Evolutionary conservation across 257 asterid species (phyloP), one percentile per base, ranked within the genome.

Genomic region (Catharanthus roseus): DNA sequence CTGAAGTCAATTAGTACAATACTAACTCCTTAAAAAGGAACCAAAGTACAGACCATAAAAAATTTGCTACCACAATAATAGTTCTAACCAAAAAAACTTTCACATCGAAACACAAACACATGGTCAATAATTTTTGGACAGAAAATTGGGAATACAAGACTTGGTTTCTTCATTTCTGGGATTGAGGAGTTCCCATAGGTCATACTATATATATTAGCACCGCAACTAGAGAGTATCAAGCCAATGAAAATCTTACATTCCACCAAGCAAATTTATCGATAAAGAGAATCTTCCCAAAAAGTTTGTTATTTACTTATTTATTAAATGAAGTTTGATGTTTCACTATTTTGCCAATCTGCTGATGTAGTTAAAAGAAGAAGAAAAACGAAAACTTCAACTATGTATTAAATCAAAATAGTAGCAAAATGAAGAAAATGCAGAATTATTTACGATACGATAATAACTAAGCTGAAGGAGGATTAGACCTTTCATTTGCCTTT

Each of bases 401-500:
- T 13, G 47, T 12, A 9, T 42, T 4, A 42, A 42, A 66, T 1
- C 9, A 12, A 8, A 12, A 3, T 15, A 57, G 38, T 13, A 19
- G 31, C 15, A 7, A 18, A 54, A 24, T 3, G 6, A 53, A 29
- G 21, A 1, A 34, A 56, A 12, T 11, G 19, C 61, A 66, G n/a
- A 44, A 66, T 26, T 9, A 15, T 11, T 41, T 24, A 26, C 18
- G 53, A 39, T 12, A 65, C 23, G 29, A 21, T 2, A 13, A 42
- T 6, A 0, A 67, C 23, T 12, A 19, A 29, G 42, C 12, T 31
- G 41, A 33, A 62, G 15, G 3, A 51, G 19, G 51, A 42, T 16
- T 7, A 47, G 39, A 87, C 98, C 92, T 85, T 82, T 83, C 63
- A 80, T 33, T 19, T 66, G 82, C 79, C 82, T 86, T 87, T 71